These are phyloP conservation scores for Talaromyces islandicus DNA, from an alignment of 2,329 filamentous ascomycete genomes.

Conservation along the genomic window DNA sequence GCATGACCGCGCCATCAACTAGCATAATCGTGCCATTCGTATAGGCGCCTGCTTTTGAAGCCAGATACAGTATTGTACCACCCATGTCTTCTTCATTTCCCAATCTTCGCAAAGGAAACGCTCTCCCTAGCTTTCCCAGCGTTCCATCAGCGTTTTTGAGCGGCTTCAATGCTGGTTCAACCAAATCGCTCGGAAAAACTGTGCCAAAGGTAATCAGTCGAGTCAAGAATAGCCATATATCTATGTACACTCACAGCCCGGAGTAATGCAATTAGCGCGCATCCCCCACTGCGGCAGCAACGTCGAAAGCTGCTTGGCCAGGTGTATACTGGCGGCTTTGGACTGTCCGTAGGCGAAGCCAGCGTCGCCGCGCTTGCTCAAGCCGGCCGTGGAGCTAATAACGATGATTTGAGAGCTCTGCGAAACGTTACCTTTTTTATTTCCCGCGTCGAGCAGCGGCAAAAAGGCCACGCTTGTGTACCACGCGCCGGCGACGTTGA, in stretches of 20 bases:
- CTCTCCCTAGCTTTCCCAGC: constrained; percentile 16
- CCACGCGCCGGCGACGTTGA: constrained; percentile 26
- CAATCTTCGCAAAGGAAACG: constrained; percentile 21
- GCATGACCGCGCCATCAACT: constrained; percentile 35
- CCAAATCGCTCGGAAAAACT: constrained; percentile 12
- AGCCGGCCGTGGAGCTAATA: constrained; percentile 15
- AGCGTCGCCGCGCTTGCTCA: constrained; percentile 15
- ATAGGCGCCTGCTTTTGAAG: constrained; percentile 47
- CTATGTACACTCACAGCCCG: constrained; percentile 10
- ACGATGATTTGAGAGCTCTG: constrained; percentile 18
- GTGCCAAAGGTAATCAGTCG: not conserved
- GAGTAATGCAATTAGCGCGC: constrained; percentile 17
- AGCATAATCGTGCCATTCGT: constrained; percentile 49
- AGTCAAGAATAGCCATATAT: constrained; percentile 1
- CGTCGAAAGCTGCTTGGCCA: constrained; percentile 15
- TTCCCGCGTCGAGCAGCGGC: constrained; percentile 27
- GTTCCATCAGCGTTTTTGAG: constrained; percentile 1
- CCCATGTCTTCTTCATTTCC: constrained; percentile 43
- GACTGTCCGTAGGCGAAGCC: constrained; percentile 15
- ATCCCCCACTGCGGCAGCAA: constrained; percentile 13
- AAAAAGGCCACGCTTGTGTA: constrained; percentile 30
- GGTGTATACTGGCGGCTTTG: constrained; percentile 17
- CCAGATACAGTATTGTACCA: constrained; percentile 46
- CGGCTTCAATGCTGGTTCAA: constrained; percentile 2
- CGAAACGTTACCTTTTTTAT: constrained; percentile 10